Base-by-base conservation (phyloP, 2,329 filamentous ascomycete genomes). In the Trichophyton benhamiae region DNA sequence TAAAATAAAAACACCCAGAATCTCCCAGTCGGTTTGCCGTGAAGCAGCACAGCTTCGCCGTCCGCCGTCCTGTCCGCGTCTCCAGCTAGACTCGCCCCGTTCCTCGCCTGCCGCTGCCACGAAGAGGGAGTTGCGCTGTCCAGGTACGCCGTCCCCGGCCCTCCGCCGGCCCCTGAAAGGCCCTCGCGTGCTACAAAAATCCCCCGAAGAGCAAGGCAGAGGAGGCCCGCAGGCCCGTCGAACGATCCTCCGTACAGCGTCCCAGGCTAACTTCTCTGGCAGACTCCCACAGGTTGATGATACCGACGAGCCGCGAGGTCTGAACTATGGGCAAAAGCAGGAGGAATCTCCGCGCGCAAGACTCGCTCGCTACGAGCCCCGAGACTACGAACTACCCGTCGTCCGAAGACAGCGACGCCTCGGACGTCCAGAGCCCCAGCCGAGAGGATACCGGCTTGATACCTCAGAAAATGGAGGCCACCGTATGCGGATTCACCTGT, bases 291-390 rank as follows among this genome's bases (percentile, higher is more conserved):
- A 30, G 41, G 44, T 53, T 27, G 11, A 63, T 63, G 60, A 44
- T 22, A 61, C 42, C 30, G 22, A 25, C 46, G 46, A 52, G 46
- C 46, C 25, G 25, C 46, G 8, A 52, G 46, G 22, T 27, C 59
- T 42, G 57, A 36, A 71, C 65, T 64, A 82, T 82, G 80, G 76
- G 78, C 62, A 80, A 77, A 68, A 75, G 81, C 62, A 78, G 80
- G 70, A 80, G 80, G 70, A 80, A 82, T 72, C 82, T 86, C 71
- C 80, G 83, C 72, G 85, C 85, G 71, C 78, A 79, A 65, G 80
- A 82, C 69, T 76, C 71, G 61, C 59, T 62, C 41, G 64, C 66
- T 38, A 79, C 78, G 68, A 74, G 71, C 48, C 69, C 72, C 63
- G 72, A 81, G 62, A 74, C 79, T 60, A 75, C 77, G 63, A 81